These are phyloP conservation scores for Neurospora sp. DNA, from an alignment of 495 filamentous ascomycete genomes.

Conservation along the genomic window DNA sequence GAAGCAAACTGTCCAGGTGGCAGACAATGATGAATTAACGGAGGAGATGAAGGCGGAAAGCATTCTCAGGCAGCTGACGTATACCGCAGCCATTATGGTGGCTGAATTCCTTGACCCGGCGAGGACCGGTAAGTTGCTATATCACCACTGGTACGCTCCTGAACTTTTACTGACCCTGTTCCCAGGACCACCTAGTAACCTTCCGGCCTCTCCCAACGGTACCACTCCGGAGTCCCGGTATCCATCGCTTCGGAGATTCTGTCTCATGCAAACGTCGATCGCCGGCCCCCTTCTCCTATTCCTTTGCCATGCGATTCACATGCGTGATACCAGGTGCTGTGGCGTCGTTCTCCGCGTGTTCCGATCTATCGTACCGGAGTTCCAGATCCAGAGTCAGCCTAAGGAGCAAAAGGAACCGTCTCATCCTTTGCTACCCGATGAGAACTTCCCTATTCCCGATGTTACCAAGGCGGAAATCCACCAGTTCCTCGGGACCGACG, in stretches of 20 bases:
- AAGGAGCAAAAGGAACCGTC: neutral
- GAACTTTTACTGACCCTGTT: neutral
- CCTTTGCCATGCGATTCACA: slow-evolving; percentile 78
- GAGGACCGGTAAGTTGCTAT: slow-evolving; percentile 36
- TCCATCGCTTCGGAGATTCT: slow-evolving; percentile 62
- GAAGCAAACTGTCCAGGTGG: slow-evolving; percentile 41
- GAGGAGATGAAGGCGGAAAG: slow-evolving; percentile 99
- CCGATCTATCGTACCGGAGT: slow-evolving; percentile 72
- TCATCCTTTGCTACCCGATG: slow-evolving; percentile 5
- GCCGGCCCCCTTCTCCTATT: slow-evolving; percentile 85
- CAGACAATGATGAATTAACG: slow-evolving; percentile 53
- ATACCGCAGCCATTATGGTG: slow-evolving; percentile 83
- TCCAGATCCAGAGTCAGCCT: slow-evolving; percentile 21
- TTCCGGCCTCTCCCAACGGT: neutral
- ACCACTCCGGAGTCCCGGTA: slow-evolving; percentile 14
- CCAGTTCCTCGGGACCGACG: slow-evolving; percentile 81
- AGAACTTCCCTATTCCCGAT: slow-evolving; percentile 37
- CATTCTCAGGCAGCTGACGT: slow-evolving; percentile 86
- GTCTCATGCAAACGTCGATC: slow-evolving; percentile 65
- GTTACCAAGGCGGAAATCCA: slow-evolving; percentile 55
- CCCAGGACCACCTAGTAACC: neutral
- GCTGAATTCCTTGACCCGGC: slow-evolving; percentile 75
- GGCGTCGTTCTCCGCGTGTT: slow-evolving; percentile 75
- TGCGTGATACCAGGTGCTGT: slow-evolving; percentile 86
- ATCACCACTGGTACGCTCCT: neutral